A percentile compares a stretch with the other conserved stretches of the same genome.
These are phyloP conservation scores for Ceratocystiopsis sp. DNA, from an alignment of 2,329 filamentous ascomycete genomes.

Conservation along the genomic window DNA sequence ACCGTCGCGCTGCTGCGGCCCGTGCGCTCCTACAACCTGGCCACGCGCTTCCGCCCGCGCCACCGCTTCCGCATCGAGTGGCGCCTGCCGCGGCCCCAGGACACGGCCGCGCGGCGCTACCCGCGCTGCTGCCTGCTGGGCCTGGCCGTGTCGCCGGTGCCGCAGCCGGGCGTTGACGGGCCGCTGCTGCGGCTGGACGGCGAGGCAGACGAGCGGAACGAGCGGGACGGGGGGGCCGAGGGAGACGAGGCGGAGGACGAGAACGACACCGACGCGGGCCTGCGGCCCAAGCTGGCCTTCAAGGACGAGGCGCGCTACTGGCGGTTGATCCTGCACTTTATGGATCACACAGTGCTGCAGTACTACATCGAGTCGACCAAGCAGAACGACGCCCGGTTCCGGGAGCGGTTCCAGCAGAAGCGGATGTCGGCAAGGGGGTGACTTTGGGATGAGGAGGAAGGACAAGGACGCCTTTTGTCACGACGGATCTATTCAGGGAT, in stretches of 20 bases:
- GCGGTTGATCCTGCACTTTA: constrained; percentile 54
- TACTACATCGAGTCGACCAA: constrained; percentile 39
- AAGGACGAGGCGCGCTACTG: constrained; percentile 41
- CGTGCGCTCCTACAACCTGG: no score
- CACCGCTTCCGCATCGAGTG: constrained; percentile 35
- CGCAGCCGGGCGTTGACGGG: constrained; percentile 20
- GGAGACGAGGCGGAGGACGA: constrained; percentile 9
- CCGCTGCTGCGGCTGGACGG: constrained; percentile 11
- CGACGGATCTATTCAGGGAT: neutral
- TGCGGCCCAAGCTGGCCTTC: no score
- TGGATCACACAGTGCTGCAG: constrained; percentile 49
- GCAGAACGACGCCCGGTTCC: neutral
- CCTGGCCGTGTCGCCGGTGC: constrained; percentile 49
- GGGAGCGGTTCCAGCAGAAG: no score
- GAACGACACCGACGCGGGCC: no score
- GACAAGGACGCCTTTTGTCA: no score
- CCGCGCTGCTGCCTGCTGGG: constrained; percentile 42
- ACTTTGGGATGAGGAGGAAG: no score
- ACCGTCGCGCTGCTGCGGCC: constrained; percentile 45
- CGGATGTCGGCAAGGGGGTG: no score
- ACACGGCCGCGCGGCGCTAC: constrained; percentile 27
- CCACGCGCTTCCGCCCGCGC: constrained; percentile 10
- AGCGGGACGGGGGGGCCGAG: constrained; percentile 4
- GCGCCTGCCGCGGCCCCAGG: constrained; percentile 28
- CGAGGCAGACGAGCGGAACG: neutral